phyloP scores from a whole-genome alignment of 805 yeast genomes.

The Pichia rugopelliculosa region DNA sequence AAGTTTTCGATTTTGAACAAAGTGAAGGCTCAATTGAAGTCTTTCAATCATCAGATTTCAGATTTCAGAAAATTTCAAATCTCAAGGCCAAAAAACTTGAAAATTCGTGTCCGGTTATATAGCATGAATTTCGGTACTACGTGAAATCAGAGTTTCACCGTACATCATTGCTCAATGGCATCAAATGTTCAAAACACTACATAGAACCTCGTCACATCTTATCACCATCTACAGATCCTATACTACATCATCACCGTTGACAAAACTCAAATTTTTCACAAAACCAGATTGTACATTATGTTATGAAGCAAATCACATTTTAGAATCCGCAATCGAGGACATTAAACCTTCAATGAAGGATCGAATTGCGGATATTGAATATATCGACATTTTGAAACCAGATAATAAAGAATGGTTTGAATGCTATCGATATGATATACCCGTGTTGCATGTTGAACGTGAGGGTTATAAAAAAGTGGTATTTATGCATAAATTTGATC shows the following conservation, averaged over 20 bases:
- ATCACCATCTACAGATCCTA: background rate
- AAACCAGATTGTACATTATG: conserved; percentile 67
- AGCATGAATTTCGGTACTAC: background rate
- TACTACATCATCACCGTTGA: background rate
- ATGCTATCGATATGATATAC: conserved; percentile 66
- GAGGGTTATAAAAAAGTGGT: conserved; percentile 41
- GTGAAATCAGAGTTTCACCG: background rate
- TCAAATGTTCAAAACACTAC: background rate
- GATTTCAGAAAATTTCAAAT: no score
- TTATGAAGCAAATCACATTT: conserved; percentile 50
- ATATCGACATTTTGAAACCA: conserved; percentile 53
- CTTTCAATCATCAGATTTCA: no score
- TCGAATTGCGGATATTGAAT: conserved; percentile 29
- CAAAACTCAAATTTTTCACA: conserved; percentile 50
- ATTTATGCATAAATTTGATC: conserved; percentile 61
- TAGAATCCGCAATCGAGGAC: conserved; percentile 35
- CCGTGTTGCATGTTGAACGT: conserved; percentile 64
- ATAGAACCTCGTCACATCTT: no score
- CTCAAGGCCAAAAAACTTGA: no score
- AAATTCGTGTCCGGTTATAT: no score
- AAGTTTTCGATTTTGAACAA: no score
- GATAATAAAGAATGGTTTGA: conserved; percentile 62
- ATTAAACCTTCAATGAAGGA: conserved; percentile 17
- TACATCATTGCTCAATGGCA: no score
- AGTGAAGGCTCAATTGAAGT: no score